Evolutionary conservation across 2,329 filamentous ascomycete species (phyloP).

Genomic region (Aspergillus spinulosporus): DNA sequence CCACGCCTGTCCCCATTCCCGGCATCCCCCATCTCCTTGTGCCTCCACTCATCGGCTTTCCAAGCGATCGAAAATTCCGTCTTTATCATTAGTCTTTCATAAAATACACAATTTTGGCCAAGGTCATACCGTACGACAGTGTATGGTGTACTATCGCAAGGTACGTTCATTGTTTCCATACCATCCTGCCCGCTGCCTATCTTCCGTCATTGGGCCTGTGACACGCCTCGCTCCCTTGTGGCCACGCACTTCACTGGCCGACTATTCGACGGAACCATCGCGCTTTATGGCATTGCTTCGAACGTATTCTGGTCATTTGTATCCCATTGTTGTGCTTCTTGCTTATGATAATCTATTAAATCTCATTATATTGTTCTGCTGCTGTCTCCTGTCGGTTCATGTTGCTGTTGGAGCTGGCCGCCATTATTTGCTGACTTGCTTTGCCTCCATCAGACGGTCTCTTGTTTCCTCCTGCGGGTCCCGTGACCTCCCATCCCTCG

Average conservation of each 20-base stretch:
- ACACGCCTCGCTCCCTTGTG: constrained; percentile 26
- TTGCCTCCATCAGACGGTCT: constrained; percentile 2
- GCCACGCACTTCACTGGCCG: constrained; percentile 30
- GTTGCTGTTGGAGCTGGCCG: constrained; percentile 5
- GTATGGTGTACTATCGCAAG: constrained; percentile 25
- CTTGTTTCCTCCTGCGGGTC: constrained; percentile 22
- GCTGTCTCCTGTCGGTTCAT: constrained; percentile 1
- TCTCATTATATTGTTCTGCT: neutral
- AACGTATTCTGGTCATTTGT: constrained; percentile 10
- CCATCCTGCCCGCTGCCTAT: constrained; percentile 19
- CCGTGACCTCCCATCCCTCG: constrained; percentile 29
- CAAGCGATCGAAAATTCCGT: constrained; percentile 18
- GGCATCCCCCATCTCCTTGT: constrained; percentile 20
- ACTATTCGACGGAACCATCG: constrained; percentile 26
- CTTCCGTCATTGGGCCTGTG: constrained; percentile 20
- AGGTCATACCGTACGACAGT: constrained; percentile 19
- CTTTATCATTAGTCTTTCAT: constrained; percentile 16
- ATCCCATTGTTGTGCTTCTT: neutral
- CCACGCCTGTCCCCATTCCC: constrained; percentile 30
- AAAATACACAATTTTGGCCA: constrained; percentile 23
- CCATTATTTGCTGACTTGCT: constrained; percentile 16
- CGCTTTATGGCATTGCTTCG: constrained; percentile 17
- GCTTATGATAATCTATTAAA: constrained; percentile 13
- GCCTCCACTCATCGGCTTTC: constrained; percentile 31
- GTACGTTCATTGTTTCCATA: constrained; percentile 25